These are phyloP conservation scores for Syncephalastrum sp. DNA, from an alignment of 371 early-diverging fungal genomes.

Conservation along the genomic window DNA sequence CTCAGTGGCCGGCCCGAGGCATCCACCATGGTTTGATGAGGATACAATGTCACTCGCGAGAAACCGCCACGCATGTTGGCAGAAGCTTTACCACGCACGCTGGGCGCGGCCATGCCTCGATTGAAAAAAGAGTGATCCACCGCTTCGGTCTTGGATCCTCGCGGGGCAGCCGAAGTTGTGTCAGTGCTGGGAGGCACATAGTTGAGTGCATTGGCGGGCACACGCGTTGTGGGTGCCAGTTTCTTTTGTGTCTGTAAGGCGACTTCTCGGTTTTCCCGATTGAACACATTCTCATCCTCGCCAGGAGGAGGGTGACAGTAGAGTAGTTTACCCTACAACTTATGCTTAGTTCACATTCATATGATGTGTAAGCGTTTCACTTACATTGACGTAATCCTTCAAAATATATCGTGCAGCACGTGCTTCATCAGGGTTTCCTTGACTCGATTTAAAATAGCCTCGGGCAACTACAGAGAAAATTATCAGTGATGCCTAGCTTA, in stretches of 20 bases:
- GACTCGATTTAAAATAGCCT: slow-evolving; percentile 87
- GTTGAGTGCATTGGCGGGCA: slow-evolving; percentile 54
- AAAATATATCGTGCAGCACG: slow-evolving; percentile 93
- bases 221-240: slow-evolving; percentile 49
- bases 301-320: slow-evolving; percentile 86
- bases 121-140: slow-evolving; percentile 71
- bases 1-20: slow-evolving; percentile 49
- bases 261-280: slow-evolving; percentile 69
- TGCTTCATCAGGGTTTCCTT: slow-evolving; percentile 97
- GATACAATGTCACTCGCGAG: slow-evolving; percentile 59
- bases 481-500: background rate
- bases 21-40: slow-evolving; percentile 53
- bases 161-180: slow-evolving; percentile 22
- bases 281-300: slow-evolving; percentile 59
- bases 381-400: slow-evolving; percentile 93
- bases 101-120: slow-evolving; percentile 46
- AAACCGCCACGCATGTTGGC: slow-evolving; percentile 38
- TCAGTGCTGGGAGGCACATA: slow-evolving; percentile 50
- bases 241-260: slow-evolving; percentile 57
- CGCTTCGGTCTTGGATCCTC: slow-evolving; percentile 54
- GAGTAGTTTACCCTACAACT: slow-evolving; percentile 75
- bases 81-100: slow-evolving; percentile 51
- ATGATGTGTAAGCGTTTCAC: slow-evolving; percentile 2
- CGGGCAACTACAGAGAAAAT: slow-evolving; percentile 62
- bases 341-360: background rate